These are phyloP conservation scores for Sporisorium exsertum DNA, from an alignment of 1,284 basidiomycete genomes.

Conservation along the genomic window DNA sequence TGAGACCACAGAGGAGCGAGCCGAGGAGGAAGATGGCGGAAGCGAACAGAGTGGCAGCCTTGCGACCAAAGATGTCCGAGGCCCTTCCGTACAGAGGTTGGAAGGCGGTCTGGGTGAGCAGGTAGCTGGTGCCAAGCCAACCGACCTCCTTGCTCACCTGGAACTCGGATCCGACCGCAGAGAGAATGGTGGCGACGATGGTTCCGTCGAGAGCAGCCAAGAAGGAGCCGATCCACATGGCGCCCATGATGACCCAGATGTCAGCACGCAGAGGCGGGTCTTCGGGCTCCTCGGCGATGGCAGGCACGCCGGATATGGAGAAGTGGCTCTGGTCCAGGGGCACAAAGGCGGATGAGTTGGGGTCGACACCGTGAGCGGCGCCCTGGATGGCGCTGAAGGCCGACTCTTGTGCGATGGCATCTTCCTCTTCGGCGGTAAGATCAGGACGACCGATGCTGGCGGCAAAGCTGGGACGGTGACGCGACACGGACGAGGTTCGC, in stretches of 20 bases:
- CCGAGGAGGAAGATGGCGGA: constrained; percentile 64
- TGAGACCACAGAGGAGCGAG: constrained; percentile 65
- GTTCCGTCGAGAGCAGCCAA: constrained; percentile 66
- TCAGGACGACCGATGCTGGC: constrained; percentile 51
- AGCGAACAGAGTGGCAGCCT: constrained; percentile 66
- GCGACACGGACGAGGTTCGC: constrained; percentile 28
- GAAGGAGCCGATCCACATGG: constrained; percentile 68
- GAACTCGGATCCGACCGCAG: constrained; percentile 66
- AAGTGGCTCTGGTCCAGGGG: constrained; percentile 65
- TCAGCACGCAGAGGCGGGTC: constrained; percentile 52
- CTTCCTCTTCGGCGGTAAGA: constrained; percentile 55
- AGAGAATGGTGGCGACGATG: constrained; percentile 66
- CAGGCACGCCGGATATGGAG: constrained; percentile 34
- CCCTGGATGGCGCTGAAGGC: constrained; percentile 64
- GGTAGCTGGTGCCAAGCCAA: constrained; percentile 67
- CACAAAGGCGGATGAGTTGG: constrained; percentile 65
- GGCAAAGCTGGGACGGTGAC: constrained; percentile 47
- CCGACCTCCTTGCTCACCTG: constrained; percentile 63
- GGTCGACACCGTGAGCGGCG: constrained; percentile 65
- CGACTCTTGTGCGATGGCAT: constrained; percentile 63
- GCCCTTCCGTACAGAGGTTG: constrained; percentile 66
- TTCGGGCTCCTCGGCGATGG: constrained; percentile 42
- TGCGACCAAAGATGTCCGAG: constrained; percentile 68
- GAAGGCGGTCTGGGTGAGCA: constrained; percentile 68
- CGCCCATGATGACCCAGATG: constrained; percentile 64